phyloP scores from a whole-genome alignment of 768 basidiomycete genomes.

The Termitomyces sp. region DNA sequence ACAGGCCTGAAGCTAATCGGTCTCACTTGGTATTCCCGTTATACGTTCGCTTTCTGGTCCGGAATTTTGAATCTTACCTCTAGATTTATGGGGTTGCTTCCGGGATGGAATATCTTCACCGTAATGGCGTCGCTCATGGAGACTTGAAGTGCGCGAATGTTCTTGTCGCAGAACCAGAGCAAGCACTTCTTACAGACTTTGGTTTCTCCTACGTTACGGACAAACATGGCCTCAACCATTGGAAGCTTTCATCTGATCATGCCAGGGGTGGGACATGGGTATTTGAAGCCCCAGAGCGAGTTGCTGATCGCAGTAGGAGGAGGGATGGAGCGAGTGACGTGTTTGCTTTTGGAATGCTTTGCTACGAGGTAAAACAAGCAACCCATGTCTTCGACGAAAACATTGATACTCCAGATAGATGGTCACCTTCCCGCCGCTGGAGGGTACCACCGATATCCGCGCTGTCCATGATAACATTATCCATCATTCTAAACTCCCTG shows the following conservation, averaged over 20 bases:
- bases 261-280: slow-evolving; percentile 17
- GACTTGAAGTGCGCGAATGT: slow-evolving; percentile 45
- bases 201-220: slow-evolving; percentile 10
- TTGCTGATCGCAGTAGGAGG: slow-evolving; percentile 8
- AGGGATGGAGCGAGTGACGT: slow-evolving; percentile 4
- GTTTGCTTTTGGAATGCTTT: slow-evolving; percentile 10
- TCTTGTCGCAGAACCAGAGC: slow-evolving; percentile 30
- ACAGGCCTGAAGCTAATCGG: slow-evolving; percentile 13
- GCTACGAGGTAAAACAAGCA: slow-evolving; percentile 2
- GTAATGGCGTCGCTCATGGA: slow-evolving; percentile 32
- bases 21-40: not conserved
- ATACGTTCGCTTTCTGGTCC: slow-evolving; percentile 7
- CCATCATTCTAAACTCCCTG: not conserved
- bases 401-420: not conserved
- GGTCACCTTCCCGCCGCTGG: no score
- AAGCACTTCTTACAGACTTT: slow-evolving; percentile 35
- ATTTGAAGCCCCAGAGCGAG: slow-evolving; percentile 25
- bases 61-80: not conserved
- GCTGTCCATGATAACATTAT: not conserved
- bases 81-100: slow-evolving; percentile 25
- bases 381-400: not conserved
- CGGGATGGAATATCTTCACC: slow-evolving; percentile 29
- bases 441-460: rapidly evolving
- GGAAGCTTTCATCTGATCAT: slow-evolving; percentile 8
- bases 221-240: slow-evolving; percentile 10